Base-by-base conservation (phyloP, 2,329 filamentous ascomycete genomes). In the Penicillium sumatraense region DNA sequence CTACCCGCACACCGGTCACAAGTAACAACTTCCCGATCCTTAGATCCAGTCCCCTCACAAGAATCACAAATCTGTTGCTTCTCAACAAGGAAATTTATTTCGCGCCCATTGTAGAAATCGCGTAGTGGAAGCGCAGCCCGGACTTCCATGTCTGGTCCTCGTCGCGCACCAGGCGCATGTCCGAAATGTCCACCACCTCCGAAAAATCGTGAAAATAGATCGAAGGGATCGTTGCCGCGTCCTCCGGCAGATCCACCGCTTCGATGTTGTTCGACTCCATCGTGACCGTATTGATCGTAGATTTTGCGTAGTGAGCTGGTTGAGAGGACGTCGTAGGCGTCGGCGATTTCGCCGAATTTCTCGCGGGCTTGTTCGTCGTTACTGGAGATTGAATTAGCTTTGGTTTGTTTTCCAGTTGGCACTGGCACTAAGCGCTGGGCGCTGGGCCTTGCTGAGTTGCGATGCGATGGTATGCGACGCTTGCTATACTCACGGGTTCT, bases 121-220 rank as follows among this genome's bases (percentile, higher is more conserved):
- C 87, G 85, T 50, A 99, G 83, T 1, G 92, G 85, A 29, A 98
- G 81, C 41, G 84, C 82, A 24, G 99, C 84, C 57, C 89, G 86
- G 53, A 96, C 86, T 78, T 98, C 93, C 82, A 96, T 90, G 71
- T 96, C 91, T 49, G 89, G 93, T 0, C 95, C 95, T 27, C 87
- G 84, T 26, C 92, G 87, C 72, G 95, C 88, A 31, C 88, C 88
- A 5, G 82, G 80, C 46, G 87, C 86, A 65, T 89, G 79, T 14
- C 89, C 89, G 61, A 90, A 96, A 75, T 95, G 91, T 9, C 92
- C 92, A 33, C 85, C 89, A 20, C 93, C 93, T 60, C 95, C 95
- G 71, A 99, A 99, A 84, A 99, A 98, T 64, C 91, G 89, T 51
- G 88, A 92, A 82, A 99, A 99, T 38, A 99, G 81, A 74, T 99